Base-by-base conservation (phyloP, 371 early-diverging fungal genomes). In the Choanephora cucurbitarum region DNA sequence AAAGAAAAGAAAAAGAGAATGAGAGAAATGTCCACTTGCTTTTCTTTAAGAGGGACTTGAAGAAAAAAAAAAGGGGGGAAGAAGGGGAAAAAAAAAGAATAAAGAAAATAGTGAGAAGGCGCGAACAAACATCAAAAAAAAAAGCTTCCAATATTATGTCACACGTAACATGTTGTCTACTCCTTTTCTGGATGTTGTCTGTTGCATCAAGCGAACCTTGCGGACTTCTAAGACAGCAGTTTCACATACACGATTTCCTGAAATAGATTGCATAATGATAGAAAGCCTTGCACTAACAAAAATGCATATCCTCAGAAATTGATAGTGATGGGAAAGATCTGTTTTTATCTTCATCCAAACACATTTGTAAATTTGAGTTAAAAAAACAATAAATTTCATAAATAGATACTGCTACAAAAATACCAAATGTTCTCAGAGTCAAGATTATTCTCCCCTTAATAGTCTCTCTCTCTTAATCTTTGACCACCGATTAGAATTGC, bases 51-150 rank as follows among this genome's bases (percentile, higher is more conserved):
- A n/a, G 28, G 28, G 28, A 28, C 7, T 28, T 28, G 34, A n/a
- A 54, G 18, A 58, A 49, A 52, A 44, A 40, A 49, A 21, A 43
- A 45, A 23, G 24, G 42, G 44, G 44, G 34, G 33, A 49, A 21
- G 24, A 44, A 21, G 51, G 51, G 19, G 7, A 18, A 21, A 52
- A 52, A 18, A 51, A 39, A 47, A 55, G 28, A 52, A 32, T 19
- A 52, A 44, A 55, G 51, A 58, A 43, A 60, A 31, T 8, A 51
- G 52, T 44, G 24, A 54, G 44, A 41, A 45, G 49, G 23, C 44
- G 31, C 23, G 52, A 39, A 33, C 13, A 37, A 48, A 52, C 39
- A 42, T 42, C n/a, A 57, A 31, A 51, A 41, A 11, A 42, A 24
- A 32, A 9, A 39, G n/a, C 32, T 39, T 41, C 23, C 41, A 23